These are phyloP conservation scores for Alopecurus myosuroides DNA, from an alignment of 176 grass and related monocot species.

Conservation along the genomic window DNA sequence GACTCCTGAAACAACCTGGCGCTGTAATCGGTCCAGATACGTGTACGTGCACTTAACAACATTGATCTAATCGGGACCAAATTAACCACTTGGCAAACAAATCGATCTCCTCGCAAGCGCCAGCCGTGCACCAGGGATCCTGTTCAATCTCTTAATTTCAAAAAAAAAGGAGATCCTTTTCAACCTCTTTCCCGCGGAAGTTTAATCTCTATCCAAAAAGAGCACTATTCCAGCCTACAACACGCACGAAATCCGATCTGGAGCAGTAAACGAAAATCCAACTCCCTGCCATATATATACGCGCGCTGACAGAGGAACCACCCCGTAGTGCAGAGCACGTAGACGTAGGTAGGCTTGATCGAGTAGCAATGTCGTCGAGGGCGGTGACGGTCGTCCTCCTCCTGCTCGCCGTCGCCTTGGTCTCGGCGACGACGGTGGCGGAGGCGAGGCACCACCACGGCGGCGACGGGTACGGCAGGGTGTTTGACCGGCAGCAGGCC, in stretches of 20 bases:
- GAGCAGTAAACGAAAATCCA: neutral
- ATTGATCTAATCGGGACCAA: neutral
- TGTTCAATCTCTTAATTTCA: neutral
- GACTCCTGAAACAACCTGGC: neutral
- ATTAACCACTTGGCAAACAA: neutral
- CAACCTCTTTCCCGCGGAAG: neutral
- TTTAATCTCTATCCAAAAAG: neutral
- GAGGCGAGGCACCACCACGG: neutral
- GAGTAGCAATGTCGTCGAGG: neutral
- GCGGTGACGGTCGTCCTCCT: neutral
- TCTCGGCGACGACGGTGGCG: neutral
- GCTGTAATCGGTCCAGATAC: neutral
- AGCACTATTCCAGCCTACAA: neutral
- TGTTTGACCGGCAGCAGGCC: constrained; percentile 45
- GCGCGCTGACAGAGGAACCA: neutral
- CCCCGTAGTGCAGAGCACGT: neutral
- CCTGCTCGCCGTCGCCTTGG: neutral
- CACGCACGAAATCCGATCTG: neutral
- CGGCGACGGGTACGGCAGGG: neutral
- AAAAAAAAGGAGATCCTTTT: neutral
- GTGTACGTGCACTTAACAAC: neutral
- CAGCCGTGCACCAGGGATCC: neutral
- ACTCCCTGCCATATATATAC: neutral
- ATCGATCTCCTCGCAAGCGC: neutral
- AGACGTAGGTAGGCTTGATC: neutral